Conservation (phyloP, 2,329 filamentous ascomycete genomes). For the Aspergillus terreus region DNA sequence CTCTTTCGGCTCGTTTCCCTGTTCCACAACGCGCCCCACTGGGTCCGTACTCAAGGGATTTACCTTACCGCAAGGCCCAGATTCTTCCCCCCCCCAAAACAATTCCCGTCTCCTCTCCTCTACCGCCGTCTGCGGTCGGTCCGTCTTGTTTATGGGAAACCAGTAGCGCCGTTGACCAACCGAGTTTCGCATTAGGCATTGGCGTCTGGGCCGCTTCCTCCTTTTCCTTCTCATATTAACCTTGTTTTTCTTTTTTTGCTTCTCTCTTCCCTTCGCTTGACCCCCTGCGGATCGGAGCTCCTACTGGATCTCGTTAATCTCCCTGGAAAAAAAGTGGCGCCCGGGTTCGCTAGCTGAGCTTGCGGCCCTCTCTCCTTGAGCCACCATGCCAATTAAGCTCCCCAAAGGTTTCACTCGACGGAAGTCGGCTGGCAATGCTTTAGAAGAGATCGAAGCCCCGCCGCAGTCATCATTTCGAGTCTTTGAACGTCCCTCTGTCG, state of each 20-base stretch:
- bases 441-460: slow-evolving; percentile 45
- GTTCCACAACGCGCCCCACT: slow-evolving; percentile 7
- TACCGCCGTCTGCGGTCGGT: slow-evolving; percentile 2
- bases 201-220: too few relatives aligned
- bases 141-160: slow-evolving; percentile 15
- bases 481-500: slow-evolving; percentile 46
- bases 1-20: slow-evolving; percentile 11
- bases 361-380: slow-evolving; percentile 6
- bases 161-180: slow-evolving; percentile 8
- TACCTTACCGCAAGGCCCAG: slow-evolving; percentile 10
- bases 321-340: slow-evolving; percentile 7
- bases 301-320: slow-evolving; percentile 10
- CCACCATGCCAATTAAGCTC: slow-evolving; percentile 53
- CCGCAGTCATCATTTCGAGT: slow-evolving; percentile 51
- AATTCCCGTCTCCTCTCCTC: slow-evolving; percentile 1
- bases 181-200: slow-evolving; percentile 1
- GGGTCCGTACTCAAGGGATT: slow-evolving; percentile 13
- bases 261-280: background rate
- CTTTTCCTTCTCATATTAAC: background rate
- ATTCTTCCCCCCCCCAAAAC: slow-evolving; percentile 9
- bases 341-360: slow-evolving; percentile 10
- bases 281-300: slow-evolving; percentile 7
- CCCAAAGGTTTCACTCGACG: slow-evolving; percentile 52
- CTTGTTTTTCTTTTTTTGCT: background rate
- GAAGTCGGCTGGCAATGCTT: slow-evolving; percentile 53